Evolutionary conservation across 2,329 filamentous ascomycete species (phyloP), one percentile per base, ranked within the genome.

Genomic region (Cercospora beticola): DNA sequence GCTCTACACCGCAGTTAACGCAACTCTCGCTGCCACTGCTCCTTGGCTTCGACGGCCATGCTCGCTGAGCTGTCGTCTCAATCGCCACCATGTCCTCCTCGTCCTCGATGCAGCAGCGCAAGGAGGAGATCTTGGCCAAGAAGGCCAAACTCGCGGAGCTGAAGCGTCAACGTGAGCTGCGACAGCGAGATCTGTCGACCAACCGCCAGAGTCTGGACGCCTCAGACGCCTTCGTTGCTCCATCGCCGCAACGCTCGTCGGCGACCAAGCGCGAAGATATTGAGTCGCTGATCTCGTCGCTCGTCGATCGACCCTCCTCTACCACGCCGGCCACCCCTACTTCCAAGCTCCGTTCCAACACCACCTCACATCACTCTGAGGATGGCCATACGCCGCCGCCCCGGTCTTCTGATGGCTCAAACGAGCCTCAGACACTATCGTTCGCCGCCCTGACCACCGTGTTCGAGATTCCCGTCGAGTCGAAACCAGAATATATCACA

Each of bases 61-160:
- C 46, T 60, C 58, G n/a, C 31, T 14, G 31, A 63, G 43, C 14
- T 33, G 56, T 31, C 46, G 26, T 54, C 49, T 21, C 12, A 6
- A 33, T 23, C 30, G 30, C 52, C 30, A 57, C 33, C 62, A 65
- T 65, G 62, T 64, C 46, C 43, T 63, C 61, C 10, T 63, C 56
- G 16, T 59, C 78, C 31, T 76, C 77, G 31, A 68, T 77, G 21
- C 90, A 89, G 79, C 84, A 94, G 86, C 91, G 94, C 76, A 91
- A 93, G 84, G 93, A 97, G 85, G 95, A 99, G 85, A 97, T 99
- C 75, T 85, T 95, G 76, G 94, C 93, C 74, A 99, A 99, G 84
- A 94, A 92, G 85, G 94, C 94, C 71, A 97, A 95, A 85, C 92
- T 99, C 76, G 94, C 92, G 61, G 95, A 98, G 86, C 87, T 99